Conservation (phyloP, 441 rosid genomes). For the Corymbia citriodora region DNA sequence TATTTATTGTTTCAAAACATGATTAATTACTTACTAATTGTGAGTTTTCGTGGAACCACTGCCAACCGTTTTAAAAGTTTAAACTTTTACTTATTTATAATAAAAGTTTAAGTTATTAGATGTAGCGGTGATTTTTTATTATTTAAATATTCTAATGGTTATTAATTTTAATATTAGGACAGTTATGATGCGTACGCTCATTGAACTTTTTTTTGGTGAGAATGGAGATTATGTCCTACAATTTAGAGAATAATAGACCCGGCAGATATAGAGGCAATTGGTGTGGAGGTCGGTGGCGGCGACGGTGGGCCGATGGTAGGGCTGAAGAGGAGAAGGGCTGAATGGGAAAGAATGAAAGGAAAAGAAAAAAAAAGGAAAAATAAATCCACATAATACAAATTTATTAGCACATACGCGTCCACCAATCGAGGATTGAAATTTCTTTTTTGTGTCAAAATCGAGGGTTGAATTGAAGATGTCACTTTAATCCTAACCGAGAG, state of each 20-base stretch:
- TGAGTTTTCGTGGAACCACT: too few species aligned
- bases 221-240: neutral
- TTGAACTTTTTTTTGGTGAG: neutral
- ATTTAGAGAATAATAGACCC: neutral
- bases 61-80: too few species aligned
- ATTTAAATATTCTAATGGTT: too few species aligned
- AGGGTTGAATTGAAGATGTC: neutral
- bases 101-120: too few species aligned
- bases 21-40: too few species aligned
- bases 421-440: too few species aligned
- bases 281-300: neutral
- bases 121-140: too few species aligned
- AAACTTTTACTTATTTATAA: too few species aligned
- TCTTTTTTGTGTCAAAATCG: too few species aligned
- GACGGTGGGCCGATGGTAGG: neutral
- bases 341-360: neutral
- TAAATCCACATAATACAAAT: neutral
- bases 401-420: rapidly evolving
- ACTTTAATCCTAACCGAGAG: neutral
- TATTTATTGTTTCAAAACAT: neutral
- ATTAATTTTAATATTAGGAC: neutral
- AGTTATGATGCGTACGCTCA: neutral
- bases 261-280: neutral
- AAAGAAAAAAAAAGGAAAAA: rapidly evolving
- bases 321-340: neutral